These are phyloP conservation scores for Zasmidium angulare DNA, from an alignment of 2,329 filamentous ascomycete genomes.

Conservation along the genomic window DNA sequence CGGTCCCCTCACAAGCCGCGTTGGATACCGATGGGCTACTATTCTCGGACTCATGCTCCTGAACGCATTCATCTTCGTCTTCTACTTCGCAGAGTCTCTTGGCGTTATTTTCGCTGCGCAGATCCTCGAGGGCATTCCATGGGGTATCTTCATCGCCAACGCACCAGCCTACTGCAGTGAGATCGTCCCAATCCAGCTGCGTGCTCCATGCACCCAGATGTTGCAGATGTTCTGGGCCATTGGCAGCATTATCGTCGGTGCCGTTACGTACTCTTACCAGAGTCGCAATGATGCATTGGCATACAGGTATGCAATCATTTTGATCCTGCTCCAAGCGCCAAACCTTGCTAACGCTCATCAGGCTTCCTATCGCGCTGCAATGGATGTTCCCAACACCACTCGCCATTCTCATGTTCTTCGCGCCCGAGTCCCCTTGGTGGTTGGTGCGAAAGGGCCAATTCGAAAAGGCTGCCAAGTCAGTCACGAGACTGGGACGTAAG, in stretches of 20 bases:
- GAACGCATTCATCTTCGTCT: conserved; percentile 61
- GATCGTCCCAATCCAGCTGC: conserved; percentile 59
- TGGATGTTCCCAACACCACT: conserved; percentile 61
- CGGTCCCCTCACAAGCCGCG: conserved; percentile 58
- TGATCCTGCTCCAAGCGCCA: no score
- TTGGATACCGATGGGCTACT: conserved; percentile 62
- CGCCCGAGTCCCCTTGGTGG: conserved; percentile 57
- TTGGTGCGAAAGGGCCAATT: conserved; percentile 51
- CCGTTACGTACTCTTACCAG: conserved; percentile 57
- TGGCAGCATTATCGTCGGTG: conserved; percentile 61
- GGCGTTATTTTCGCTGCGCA: conserved; percentile 53
- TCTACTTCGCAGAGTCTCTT: conserved; percentile 55
- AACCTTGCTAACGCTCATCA: conserved; percentile 36
- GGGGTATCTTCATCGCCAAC: conserved; percentile 67
- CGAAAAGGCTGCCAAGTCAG: conserved; percentile 47
- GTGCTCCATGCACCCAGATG: conserved; percentile 61
- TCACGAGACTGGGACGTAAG: conserved; percentile 52
- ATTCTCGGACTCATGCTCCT: conserved; percentile 56
- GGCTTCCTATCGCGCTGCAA: conserved; percentile 57
- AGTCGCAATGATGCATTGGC: conserved; percentile 32
- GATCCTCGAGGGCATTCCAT: conserved; percentile 62
- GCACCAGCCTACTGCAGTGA: conserved; percentile 63
- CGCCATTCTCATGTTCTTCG: conserved; percentile 52
- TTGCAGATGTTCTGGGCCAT: conserved; percentile 68
- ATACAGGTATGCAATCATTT: conserved; percentile 49